Evolutionary conservation across 352 stramenopile genomes (phyloP), one percentile per base, ranked within the genome.

Genomic region (Phytophthora quininea): DNA sequence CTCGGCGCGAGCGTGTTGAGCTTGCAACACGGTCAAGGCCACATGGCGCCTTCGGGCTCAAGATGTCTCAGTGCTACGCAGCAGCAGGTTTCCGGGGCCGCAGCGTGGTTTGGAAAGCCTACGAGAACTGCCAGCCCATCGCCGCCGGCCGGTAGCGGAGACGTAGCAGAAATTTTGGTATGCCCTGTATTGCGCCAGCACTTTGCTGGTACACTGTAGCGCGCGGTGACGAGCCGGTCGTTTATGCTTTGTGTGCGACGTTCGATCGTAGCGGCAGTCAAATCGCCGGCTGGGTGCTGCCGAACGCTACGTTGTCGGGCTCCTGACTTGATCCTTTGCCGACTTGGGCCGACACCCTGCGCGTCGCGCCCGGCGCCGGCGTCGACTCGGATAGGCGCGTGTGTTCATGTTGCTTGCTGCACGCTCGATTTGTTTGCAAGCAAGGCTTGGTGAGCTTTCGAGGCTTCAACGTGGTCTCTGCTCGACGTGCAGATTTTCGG

Each of bases 231-330:
- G 47, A 38, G 40, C 33, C 51, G 46, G n/a, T 42, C 24, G 61
- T 66, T 71, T 74, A 67, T 63, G 51, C 50, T 45, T 40, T 24
- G 19, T 19, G 47, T 15, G 14, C 46, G 47, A 46, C 47, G 68
- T 72, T n/a, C 42, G 53, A 57, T 72, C 53, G 63, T 64, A 73
- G 50, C 59, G 69, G 27, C 45, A 29, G 24, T 15, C 69, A 73
- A 70, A 76, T 73, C 69, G 15, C 33, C 64, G 52, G 54, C 58
- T 73, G 69, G 31, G 32, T 67, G 69, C 69, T 45, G 24, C 35
- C 49, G 10, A 9, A 10, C 51, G 59, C 46, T 57, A 76, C 69
- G 59, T 76, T 73, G 64, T 49, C 31, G 53, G 27, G 56, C 59
- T 43, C 5, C 24, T 37, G 12, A 63, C 54, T 73, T 65, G 62